These are phyloP conservation scores for Globisporangium carolinianum DNA, from an alignment of 352 stramenopile genomes.

Conservation along the genomic window DNA sequence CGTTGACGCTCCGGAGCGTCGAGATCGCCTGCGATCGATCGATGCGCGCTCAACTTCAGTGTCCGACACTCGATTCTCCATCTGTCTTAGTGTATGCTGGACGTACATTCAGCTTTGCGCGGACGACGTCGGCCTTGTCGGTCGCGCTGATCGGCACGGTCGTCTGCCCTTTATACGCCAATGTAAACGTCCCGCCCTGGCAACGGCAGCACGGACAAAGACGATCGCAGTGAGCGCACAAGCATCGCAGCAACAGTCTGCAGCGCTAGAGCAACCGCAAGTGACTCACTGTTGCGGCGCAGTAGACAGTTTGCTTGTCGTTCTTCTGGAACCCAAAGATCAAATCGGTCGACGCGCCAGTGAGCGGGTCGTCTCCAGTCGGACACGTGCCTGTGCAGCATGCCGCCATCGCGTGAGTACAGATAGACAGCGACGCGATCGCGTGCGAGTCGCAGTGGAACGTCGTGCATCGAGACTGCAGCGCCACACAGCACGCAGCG, in stretches of 20 bases:
- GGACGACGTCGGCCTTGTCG: conserved; percentile 54
- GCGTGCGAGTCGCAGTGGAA: background rate
- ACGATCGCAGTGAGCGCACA: background rate
- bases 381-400: conserved; percentile 32
- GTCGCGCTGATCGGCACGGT: conserved; percentile 56
- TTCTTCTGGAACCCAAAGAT: conserved; percentile 76
- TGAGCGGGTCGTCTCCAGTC: conserved; percentile 65
- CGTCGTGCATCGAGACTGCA: background rate
- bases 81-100: background rate
- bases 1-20: conserved; percentile 46
- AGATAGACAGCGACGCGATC: background rate
- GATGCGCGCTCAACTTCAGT: too few species aligned
- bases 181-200: conserved; percentile 61
- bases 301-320: conserved; percentile 71
- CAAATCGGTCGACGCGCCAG: conserved; percentile 44
- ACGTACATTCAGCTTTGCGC: conserved; percentile 60
- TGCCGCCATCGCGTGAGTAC: background rate
- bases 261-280: too few species aligned
- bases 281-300: conserved; percentile 44
- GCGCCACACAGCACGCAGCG: conserved; percentile 1
- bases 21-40: conserved; percentile 28
- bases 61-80: background rate
- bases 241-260: background rate
- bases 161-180: conserved; percentile 56
- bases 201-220: background rate